Base-by-base conservation (phyloP, 108 stramenopile genomes). In the Skeletonema grethae region DNA sequence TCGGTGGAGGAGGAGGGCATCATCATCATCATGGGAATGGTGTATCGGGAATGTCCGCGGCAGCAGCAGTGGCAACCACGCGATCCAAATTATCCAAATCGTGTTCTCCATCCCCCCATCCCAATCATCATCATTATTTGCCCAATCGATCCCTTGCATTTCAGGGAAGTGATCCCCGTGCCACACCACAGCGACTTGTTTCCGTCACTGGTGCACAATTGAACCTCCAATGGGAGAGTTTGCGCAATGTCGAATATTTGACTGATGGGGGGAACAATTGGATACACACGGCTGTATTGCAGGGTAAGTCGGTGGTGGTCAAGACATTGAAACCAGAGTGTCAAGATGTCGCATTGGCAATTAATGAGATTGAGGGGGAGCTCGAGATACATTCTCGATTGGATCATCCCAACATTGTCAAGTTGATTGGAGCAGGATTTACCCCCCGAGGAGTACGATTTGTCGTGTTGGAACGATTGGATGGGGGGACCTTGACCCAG, bases 241-340 rank as follows among this genome's bases (percentile, higher is more conserved):
- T 96, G 29, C 69, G 72, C 20, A 92, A 96, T 86, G 92, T 96
- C 45, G 95, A 96, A 63, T 96, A 96, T 73, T 77, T 96, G 62
- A 96, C 95, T 1, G 95, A 96, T 77, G 95, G 95, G 12, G 95
- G 95, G 5, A 96, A 93, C 67, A 89, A 83, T 58, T 96, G 95
- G 95, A 92, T 96, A 58, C 95, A 96, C 63, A 96, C 95, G 2
- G 92, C 95, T 16, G 89, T 95, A 10, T 79, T 89, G 62, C 66
- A 86, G 46, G 88, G 85, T 12, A 87, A 82, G 50, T 85, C 91
- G 7, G 92, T 96, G 13, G 95, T 96, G 9, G 86, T 96, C 41
- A 96, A 96, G 77, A 93, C 92, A 16, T 82, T 96, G 18, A 92
- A 93, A 63, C 95, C 95, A 13, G 95, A 96, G 68, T 93, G 92